Conservation (phyloP, 768 basidiomycete genomes). For the Xerocomus spinulosus region DNA sequence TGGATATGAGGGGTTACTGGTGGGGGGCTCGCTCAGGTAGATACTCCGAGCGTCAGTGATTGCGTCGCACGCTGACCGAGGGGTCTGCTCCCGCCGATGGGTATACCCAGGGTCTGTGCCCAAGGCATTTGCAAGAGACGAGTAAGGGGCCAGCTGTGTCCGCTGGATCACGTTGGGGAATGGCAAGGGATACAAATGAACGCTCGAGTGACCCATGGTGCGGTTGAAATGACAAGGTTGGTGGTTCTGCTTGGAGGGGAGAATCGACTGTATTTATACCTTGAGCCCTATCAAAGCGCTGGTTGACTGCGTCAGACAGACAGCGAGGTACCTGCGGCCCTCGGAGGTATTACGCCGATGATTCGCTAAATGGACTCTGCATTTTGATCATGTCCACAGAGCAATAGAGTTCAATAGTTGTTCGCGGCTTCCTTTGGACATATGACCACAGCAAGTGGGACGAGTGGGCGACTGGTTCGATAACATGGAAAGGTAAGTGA, state of each 20-base stretch:
- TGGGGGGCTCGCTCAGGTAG: conserved; percentile 14
- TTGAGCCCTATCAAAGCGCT: conserved; percentile 16
- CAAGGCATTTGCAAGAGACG: conserved; percentile 21
- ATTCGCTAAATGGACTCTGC: neutral
- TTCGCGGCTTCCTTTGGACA: neutral
- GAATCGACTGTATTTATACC: conserved; percentile 19
- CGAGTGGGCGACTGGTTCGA: neutral
- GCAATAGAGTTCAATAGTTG: neutral
- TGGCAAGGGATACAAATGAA: conserved; percentile 15
- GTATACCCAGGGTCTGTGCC: conserved; percentile 14
- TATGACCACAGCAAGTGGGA: conserved; percentile 3
- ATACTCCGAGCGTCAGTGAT: conserved; percentile 10
- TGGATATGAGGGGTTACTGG: conserved; percentile 23
- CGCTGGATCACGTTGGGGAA: conserved; percentile 20
- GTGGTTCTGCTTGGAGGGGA: conserved; percentile 1
- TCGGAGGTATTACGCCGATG: conserved; percentile 1
- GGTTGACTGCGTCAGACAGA: neutral
- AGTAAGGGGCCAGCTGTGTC: conserved; percentile 19
- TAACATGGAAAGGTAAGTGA: neutral
- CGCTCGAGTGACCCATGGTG: conserved; percentile 17
- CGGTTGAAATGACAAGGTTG: neutral
- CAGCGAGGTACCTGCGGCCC: conserved; percentile 2
- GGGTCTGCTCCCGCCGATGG: conserved; percentile 6
- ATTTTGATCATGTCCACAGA: conserved; percentile 10
- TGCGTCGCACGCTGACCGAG: conserved; percentile 2